phyloP scores from a whole-genome alignment of 169 alveolate species.

The Blepharisma undulans region DNA sequence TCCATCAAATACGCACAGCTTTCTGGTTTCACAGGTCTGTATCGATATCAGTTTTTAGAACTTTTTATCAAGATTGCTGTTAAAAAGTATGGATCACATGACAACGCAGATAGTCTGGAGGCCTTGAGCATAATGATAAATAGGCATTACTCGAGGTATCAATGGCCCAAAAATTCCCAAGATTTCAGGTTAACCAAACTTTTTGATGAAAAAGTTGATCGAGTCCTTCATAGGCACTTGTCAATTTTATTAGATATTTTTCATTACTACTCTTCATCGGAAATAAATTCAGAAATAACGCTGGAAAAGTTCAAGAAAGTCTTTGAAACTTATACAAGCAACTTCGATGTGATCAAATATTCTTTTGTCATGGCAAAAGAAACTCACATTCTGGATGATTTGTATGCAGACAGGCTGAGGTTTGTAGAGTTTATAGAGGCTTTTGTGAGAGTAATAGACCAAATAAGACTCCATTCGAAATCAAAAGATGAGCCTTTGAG shows the following conservation, averaged over 20 bases:
- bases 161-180: not conserved
- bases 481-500: not conserved
- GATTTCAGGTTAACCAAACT: not conserved
- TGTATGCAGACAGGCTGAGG: not conserved
- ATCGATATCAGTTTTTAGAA: conserved; percentile 59
- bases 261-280: not conserved
- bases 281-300: not conserved
- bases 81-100: conserved; percentile 17
- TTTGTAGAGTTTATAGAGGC: conserved; percentile 23
- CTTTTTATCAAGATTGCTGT: conserved; percentile 55
- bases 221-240: not conserved
- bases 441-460: not conserved
- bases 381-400: not conserved
- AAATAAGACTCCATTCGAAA: not conserved
- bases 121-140: not conserved
- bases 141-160: not conserved
- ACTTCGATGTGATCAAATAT: not conserved
- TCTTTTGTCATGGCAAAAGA: not conserved
- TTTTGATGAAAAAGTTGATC: not conserved
- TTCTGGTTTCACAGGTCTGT: conserved; percentile 59
- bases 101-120: not conserved
- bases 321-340: not conserved
- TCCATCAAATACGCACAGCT: not conserved
- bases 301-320: not conserved
- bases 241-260: not conserved